Evolutionary conservation across 768 basidiomycete genomes (phyloP).

Genomic region (Ramaria sp.): DNA sequence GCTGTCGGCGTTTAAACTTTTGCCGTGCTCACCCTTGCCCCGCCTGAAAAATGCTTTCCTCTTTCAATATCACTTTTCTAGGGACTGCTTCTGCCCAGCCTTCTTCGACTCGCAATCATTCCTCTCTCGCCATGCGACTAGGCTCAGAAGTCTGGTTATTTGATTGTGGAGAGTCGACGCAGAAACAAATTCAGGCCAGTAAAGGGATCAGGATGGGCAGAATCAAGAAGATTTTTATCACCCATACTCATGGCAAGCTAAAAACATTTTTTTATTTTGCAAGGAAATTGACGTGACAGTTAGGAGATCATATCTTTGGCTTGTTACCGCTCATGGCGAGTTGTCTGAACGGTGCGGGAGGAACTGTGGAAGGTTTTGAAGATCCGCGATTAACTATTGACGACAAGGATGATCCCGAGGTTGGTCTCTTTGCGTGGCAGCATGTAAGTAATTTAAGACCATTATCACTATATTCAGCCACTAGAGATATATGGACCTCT

Average conservation of each 20-base stretch:
- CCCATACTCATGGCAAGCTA: conserved; percentile 72
- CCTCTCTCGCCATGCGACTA: conserved; percentile 56
- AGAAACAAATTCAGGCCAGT: conserved; percentile 51
- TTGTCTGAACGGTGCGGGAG: conserved; percentile 66
- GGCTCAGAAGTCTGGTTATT: conserved; percentile 71
- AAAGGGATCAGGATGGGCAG: conserved; percentile 71
- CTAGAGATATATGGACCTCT: conserved; percentile 81
- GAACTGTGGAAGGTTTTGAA: conserved; percentile 41
- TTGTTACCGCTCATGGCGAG: conserved; percentile 57
- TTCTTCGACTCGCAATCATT: conserved; percentile 69
- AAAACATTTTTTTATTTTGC: background rate
- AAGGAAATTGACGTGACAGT: conserved; percentile 7
- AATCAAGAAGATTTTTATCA: conserved; percentile 77
- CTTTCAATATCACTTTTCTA: conserved; percentile 51
- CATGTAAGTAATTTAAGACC: background rate
- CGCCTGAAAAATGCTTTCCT: background rate
- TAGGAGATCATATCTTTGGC: conserved; percentile 80
- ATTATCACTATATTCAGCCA: conserved; percentile 7
- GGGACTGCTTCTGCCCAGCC: conserved; percentile 78
- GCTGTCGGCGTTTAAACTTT: too few species aligned
- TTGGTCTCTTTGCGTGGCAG: background rate
- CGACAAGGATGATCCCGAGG: background rate
- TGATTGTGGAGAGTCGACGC: conserved; percentile 80
- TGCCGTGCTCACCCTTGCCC: too few species aligned
- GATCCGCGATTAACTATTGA: conserved; percentile 39